Base-by-base conservation (phyloP, 2,329 filamentous ascomycete species). In the Colletotrichum sp. region DNA sequence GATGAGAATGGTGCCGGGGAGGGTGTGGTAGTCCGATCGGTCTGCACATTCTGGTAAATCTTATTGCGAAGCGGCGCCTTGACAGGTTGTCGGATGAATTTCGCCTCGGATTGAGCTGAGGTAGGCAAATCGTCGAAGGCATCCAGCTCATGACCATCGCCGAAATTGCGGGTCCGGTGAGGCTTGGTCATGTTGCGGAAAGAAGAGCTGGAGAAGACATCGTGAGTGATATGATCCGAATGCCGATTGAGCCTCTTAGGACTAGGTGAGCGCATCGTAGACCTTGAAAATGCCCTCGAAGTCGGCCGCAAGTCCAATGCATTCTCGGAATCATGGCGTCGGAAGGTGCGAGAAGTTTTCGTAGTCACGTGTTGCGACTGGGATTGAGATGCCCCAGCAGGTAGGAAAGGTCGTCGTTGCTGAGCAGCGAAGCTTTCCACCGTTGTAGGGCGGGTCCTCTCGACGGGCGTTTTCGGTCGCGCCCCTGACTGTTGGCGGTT, bases 51-150 rank as follows among this genome's bases (percentile, higher is more conserved):
- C 76, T 92, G 90, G 76, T 90, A 89, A 10, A 90, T 81, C 80
- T 89, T 92, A 81, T 88, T 92, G 71, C 92, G 88, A 39, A 91
- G 81, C 55, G 88, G 86, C 44, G 91, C 90, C 84, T 93, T 95
- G 52, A 93, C 88, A 5, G 97, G 96, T 80, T 94, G 92, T 84
- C 96, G 98, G 77, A 96, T 89, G 81, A 92, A 99, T 80, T 92
- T 94, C 77, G 93, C 95, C 85, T 99, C 97, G 16, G 92, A 90
- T 76, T 94, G 92, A 15, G 90, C 92, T 18, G 96, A 98, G 0
- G 96, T 99, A 2, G 96, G 96, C 72, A 99, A 87, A 84, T 99
- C 97, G 83, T 99, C 97, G 83, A 99, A 99, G 4, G 91, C 93
- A 79, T 99, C 96, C 39, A 99, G 89, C 84, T 99, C 97, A 76